phyloP scores from a whole-genome alignment of 2,329 filamentous ascomycete species.

The Taxawa tesnikishii region DNA sequence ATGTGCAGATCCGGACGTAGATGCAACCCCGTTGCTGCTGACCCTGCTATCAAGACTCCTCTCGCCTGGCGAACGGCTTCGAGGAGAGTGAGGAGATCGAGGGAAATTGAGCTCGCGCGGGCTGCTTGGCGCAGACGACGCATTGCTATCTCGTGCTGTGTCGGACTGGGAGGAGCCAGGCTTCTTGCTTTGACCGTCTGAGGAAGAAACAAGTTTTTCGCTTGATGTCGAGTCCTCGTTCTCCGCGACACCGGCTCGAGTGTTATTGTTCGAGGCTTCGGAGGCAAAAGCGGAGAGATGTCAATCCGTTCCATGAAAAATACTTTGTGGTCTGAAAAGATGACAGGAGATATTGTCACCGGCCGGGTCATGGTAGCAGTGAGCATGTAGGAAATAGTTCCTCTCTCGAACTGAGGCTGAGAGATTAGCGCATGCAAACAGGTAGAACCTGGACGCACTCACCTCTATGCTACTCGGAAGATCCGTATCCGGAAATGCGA shows the following conservation, averaged over 20 bases:
- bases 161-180: conserved; percentile 4
- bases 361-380: conserved; percentile 83
- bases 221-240: conserved; percentile 48
- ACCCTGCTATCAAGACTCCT: conserved; percentile 36
- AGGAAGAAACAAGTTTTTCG: conserved; percentile 15
- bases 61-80: conserved; percentile 35
- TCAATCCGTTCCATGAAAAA: conserved; percentile 74
- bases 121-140: conserved; percentile 15
- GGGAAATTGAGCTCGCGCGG: conserved; percentile 18
- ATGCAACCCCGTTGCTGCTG: conserved; percentile 51
- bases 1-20: conserved; percentile 27
- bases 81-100: no score
- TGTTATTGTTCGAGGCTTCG: conserved; percentile 71
- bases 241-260: conserved; percentile 74
- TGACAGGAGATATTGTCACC: conserved; percentile 69
- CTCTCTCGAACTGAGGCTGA: conserved; percentile 78
- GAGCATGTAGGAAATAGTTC: conserved; percentile 82
- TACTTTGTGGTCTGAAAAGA: conserved; percentile 70
- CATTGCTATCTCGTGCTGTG: conserved; percentile 12
- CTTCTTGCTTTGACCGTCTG: conserved; percentile 2
- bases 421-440: conserved; percentile 9
- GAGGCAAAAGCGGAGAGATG: conserved; percentile 60
- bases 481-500: conserved; percentile 55
- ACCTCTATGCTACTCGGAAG: conserved; percentile 93
- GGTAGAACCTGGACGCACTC: conserved; percentile 25